Conservation (phyloP, 2,329 filamentous ascomycete genomes). For the Botryotinia calthae region DNA sequence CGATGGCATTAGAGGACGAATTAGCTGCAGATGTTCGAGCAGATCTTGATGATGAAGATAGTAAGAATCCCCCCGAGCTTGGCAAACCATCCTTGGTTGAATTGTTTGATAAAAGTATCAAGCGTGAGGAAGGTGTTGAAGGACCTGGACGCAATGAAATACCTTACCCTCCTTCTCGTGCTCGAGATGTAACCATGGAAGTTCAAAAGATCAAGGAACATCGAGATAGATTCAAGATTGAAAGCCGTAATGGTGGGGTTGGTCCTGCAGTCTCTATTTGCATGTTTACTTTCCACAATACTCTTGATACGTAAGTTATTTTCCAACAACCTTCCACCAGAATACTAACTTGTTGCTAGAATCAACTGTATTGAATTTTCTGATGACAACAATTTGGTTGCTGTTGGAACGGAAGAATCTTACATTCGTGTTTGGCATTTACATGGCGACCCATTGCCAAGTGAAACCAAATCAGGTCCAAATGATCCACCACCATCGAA, state of each 20-base stretch:
- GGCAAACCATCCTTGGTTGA: slow-evolving; percentile 76
- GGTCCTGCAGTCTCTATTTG: slow-evolving; percentile 83
- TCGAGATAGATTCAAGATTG: slow-evolving; percentile 85
- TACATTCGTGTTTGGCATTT: slow-evolving; percentile 95
- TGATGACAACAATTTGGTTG: slow-evolving; percentile 81
- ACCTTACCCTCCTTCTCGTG: slow-evolving; percentile 82
- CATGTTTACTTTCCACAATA: slow-evolving; percentile 99
- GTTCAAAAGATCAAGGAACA: slow-evolving; percentile 93
- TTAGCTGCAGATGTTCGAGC: slow-evolving; percentile 81
- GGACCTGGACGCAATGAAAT: slow-evolving; percentile 74
- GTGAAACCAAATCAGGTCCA: slow-evolving; percentile 59
- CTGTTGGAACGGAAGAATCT: slow-evolving; percentile 86
- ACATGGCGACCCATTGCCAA: slow-evolving; percentile 76
- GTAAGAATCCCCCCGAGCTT: slow-evolving; percentile 65
- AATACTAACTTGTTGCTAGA: slow-evolving; percentile 45
- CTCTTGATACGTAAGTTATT: slow-evolving; percentile 71
- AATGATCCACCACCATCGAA: slow-evolving; percentile 63
- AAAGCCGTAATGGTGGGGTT: slow-evolving; percentile 77
- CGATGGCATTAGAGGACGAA: slow-evolving; percentile 78
- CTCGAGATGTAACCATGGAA: slow-evolving; percentile 88
- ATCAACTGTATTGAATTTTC: slow-evolving; percentile 96
- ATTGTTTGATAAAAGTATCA: slow-evolving; percentile 83
- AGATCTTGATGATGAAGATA: slow-evolving; percentile 82
- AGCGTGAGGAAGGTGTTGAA: slow-evolving; percentile 85
- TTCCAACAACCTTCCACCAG: neutral